Base-by-base conservation (phyloP, 2,329 filamentous ascomycete genomes). In the Mycosphaerella arachidis region DNA sequence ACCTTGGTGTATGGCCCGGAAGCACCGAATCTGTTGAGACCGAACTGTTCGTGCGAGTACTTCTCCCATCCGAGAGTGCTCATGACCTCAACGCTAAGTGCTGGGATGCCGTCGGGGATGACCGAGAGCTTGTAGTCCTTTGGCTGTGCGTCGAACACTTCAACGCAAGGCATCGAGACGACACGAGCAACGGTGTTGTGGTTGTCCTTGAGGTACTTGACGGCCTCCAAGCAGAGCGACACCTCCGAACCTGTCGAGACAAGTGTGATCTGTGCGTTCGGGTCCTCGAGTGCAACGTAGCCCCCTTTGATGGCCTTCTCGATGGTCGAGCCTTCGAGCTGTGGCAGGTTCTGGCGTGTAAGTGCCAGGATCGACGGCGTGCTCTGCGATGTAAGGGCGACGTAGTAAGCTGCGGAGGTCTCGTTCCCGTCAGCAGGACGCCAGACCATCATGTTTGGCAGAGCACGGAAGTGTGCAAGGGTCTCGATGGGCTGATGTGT, bases 371-470 rank as follows among this genome's bases (percentile, higher is more conserved):
- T 94, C 78, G 87, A 91, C 67, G 94, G 94, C 40, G 93, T 97
- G 78, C 88, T 82, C 81, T 91, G 91, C 72, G 91, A 89, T 68
- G 90, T 96, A 69, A 99, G 82, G 53, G 92, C 91, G 73, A 96
- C 84, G 82, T 97, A 97, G 86, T 97, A 99, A 69, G 94, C 93
- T 73, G 92, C 93, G 75, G 90, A 95, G 71, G 90, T 94, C 89
- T 99, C 94, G 83, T 97, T 97, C 74, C 93, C 93, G 74, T 97
- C 94, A 72, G 94, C 93, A 69, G 94, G 94, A 75, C 94, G 92
- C 94, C 94, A 97, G 72, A 97, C 93, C 91, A 97, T 96, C 84
- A 89, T 90, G 88, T 99, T 99, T 75, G 94, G 94, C 70, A 97
- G 86, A 67, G 94, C 94, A 77, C 94, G 93, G 91, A 97, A 97